Percentiles rank a stretch among this genome's conserved stretches.
Evolutionary conservation across 768 basidiomycete species (phyloP).

Genomic region (Lactarius tabidus): DNA sequence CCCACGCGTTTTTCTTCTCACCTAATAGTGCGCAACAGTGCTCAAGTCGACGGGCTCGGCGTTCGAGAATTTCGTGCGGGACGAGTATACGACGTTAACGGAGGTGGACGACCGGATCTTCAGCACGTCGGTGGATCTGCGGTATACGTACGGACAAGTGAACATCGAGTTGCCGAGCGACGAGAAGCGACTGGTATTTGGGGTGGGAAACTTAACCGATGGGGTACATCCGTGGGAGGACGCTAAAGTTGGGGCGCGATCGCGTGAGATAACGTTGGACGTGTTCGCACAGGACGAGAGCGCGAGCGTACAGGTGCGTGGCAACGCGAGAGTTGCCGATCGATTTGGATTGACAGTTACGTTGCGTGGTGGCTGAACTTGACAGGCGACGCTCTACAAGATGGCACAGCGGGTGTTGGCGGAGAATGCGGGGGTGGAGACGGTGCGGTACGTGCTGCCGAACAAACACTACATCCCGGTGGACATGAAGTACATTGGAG

Average conservation of each 20-base stretch:
- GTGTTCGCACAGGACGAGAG: conserved; percentile 85
- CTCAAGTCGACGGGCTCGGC: conserved; percentile 87
- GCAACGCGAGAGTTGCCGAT: conserved; percentile 1
- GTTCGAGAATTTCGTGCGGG: conserved; percentile 75
- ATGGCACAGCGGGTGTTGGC: conserved; percentile 73
- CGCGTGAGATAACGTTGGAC: conserved; percentile 65
- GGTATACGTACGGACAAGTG: conserved; percentile 58
- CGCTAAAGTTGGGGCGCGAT: conserved; percentile 46
- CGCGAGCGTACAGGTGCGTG: conserved; percentile 81
- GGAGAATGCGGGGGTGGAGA: conserved; percentile 56
- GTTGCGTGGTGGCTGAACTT: not conserved
- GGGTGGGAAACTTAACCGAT: conserved; percentile 32
- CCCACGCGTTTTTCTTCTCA: not conserved
- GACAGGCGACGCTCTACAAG: conserved; percentile 86
- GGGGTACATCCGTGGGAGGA: conserved; percentile 51
- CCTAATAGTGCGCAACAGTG: conserved; percentile 42
- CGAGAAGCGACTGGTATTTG: conserved; percentile 49
- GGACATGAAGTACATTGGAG: conserved; percentile 67
- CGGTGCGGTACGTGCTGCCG: conserved; percentile 72
- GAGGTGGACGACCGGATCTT: conserved; percentile 88
- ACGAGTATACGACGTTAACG: conserved; percentile 84
- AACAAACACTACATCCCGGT: conserved; percentile 96
- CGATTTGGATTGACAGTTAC: not conserved
- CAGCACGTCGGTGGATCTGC: conserved; percentile 79
- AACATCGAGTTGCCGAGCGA: conserved; percentile 47